These are phyloP conservation scores for Liquidambar formosana DNA, from an alignment of 164 flowering plant species.

Conservation along the genomic window DNA sequence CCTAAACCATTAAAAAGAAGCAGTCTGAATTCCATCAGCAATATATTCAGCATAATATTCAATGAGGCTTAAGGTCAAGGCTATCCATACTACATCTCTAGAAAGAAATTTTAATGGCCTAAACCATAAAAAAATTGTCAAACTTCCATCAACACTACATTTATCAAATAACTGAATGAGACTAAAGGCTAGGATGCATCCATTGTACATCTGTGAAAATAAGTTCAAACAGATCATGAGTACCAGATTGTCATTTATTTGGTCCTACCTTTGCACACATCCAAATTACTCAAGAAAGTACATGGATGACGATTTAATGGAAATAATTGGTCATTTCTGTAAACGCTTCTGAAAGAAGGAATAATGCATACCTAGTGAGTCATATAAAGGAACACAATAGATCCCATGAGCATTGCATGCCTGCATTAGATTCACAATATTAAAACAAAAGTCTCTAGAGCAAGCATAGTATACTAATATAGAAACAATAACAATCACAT, in stretches of 20 bases:
- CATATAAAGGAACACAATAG: conserved; percentile 93
- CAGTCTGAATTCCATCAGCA: background rate
- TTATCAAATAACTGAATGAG: background rate
- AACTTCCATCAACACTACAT: background rate
- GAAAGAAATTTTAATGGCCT: too few species aligned
- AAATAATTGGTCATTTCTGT: background rate
- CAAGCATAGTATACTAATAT: background rate
- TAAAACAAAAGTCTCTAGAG: background rate
- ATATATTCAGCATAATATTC: background rate
- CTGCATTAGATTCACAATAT: conserved; percentile 41
- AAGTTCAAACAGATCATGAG: background rate
- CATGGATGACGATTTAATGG: background rate
- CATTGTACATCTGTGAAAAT: background rate
- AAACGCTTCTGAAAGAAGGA: background rate
- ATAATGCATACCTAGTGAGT: conserved; percentile 73
- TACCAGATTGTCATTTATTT: background rate
- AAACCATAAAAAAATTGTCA: too few species aligned
- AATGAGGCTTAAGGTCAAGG: background rate
- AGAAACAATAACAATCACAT: background rate
- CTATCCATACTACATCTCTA: background rate
- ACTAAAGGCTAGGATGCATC: background rate
- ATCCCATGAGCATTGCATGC: conserved; percentile 99
- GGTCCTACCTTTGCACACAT: background rate
- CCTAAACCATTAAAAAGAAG: conserved; percentile 44
- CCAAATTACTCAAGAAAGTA: background rate